These are phyloP conservation scores for Uncinocarpus reesii DNA, from an alignment of 2,329 filamentous ascomycete species.

Conservation along the genomic window DNA sequence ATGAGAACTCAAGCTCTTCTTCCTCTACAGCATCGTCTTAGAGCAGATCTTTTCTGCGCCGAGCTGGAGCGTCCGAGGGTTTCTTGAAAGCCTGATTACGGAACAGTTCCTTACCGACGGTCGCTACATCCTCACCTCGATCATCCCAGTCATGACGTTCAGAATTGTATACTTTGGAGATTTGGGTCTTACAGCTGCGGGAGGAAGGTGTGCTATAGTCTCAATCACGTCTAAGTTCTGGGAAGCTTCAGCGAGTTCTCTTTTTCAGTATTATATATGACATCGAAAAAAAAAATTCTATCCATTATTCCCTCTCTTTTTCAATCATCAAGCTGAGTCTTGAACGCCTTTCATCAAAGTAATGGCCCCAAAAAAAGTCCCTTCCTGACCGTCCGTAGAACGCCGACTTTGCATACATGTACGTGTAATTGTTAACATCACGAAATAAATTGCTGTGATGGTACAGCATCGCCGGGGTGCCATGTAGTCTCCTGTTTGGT, in stretches of 20 bases:
- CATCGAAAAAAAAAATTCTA: constrained; percentile 3
- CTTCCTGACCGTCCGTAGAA: not conserved
- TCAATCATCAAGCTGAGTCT: not conserved
- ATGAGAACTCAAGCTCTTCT: constrained; percentile 35
- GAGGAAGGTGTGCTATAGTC: no score
- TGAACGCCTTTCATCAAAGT: constrained; percentile 10
- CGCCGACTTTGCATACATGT: constrained; percentile 8
- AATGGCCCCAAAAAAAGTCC: constrained; percentile 2
- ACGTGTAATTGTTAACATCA: constrained; percentile 8
- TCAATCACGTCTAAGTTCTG: no score
- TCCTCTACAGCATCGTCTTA: constrained; percentile 56
- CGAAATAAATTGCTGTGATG: constrained; percentile 14
- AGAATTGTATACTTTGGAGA: no score
- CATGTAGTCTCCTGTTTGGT: constrained; percentile 83
- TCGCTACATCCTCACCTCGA: constrained; percentile 41
- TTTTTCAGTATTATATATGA: no score
- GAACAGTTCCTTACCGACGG: constrained; percentile 58
- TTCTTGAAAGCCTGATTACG: constrained; percentile 40
- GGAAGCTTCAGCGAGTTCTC: not conserved
- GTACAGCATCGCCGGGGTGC: constrained; percentile 41
- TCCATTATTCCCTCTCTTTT: constrained; percentile 8
- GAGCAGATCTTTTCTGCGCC: constrained; percentile 48
- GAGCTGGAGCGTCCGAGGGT: constrained; percentile 56
- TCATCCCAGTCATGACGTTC: no score
- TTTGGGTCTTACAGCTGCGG: no score